Conservation (phyloP, 2,329 filamentous ascomycete genomes). For the Aureobasidium uvarum region DNA sequence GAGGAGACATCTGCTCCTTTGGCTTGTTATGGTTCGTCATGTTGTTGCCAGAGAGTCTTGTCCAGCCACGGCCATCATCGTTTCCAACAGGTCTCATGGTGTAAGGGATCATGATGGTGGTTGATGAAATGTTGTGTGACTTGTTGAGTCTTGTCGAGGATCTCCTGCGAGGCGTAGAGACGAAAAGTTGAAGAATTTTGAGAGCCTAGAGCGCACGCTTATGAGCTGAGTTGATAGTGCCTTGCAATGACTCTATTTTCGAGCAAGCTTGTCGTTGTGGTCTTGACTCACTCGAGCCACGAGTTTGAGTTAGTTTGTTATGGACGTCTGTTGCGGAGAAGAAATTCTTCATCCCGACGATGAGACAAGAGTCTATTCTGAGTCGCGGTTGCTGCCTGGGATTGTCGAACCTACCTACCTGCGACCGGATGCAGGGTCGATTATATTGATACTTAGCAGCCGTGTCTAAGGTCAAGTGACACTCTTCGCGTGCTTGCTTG, state of each 20-base stretch:
- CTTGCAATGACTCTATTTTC: background rate
- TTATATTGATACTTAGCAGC: background rate
- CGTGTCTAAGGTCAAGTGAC: too few species aligned
- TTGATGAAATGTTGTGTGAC: too few species aligned
- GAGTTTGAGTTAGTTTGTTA: background rate
- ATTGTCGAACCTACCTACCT: background rate
- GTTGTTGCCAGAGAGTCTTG: background rate
- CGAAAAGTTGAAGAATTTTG: background rate
- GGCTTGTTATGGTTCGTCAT: background rate
- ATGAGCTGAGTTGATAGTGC: background rate
- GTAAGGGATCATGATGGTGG: background rate
- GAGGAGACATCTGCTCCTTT: background rate
- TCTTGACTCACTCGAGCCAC: background rate
- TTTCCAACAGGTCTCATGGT: background rate
- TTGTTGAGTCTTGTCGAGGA: background rate
- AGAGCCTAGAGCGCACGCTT: background rate
- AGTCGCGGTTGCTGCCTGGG: background rate
- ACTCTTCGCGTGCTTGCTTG: too few species aligned
- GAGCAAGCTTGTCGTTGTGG: background rate
- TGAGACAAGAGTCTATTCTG: background rate
- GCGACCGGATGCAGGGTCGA: background rate
- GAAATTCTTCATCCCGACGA: too few species aligned
- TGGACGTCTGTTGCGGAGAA: background rate
- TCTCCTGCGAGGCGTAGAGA: background rate
- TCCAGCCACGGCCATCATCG: background rate